These are phyloP conservation scores for Geotrichum aggregatum DNA, from an alignment of 1,139 yeast genomes.

Conservation along the genomic window DNA sequence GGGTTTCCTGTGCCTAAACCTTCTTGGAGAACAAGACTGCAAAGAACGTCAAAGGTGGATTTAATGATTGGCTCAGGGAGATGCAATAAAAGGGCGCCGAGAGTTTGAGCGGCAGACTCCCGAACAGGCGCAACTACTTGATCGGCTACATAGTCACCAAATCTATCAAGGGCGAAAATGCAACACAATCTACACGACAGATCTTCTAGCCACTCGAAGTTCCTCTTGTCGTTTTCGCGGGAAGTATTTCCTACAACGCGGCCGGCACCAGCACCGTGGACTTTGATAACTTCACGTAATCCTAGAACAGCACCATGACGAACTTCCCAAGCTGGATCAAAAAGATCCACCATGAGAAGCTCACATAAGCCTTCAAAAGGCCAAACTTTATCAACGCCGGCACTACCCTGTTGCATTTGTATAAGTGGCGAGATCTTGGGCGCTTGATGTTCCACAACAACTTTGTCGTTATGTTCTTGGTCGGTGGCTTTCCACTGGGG, in stretches of 20 bases:
- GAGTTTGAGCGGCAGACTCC: constrained; percentile 91
- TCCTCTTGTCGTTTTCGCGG: constrained; percentile 61
- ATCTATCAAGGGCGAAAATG: constrained; percentile 85
- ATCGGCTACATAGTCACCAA: constrained; percentile 96
- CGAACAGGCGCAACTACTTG: constrained; percentile 98
- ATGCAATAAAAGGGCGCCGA: constrained; percentile 82
- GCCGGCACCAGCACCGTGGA: constrained; percentile 86
- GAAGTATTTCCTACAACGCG: constrained; percentile 61
- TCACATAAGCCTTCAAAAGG: constrained; percentile 97
- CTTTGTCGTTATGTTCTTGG: constrained; percentile 73
- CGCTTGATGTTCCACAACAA: constrained; percentile 76
- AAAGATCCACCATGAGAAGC: constrained; percentile 69
- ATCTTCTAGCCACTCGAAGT: constrained; percentile 75
- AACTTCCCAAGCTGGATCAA: constrained; percentile 87
- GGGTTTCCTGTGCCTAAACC: constrained; percentile 44
- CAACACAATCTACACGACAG: constrained; percentile 81
- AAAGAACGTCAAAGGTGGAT: constrained; percentile 62
- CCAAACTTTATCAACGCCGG: constrained; percentile 74
- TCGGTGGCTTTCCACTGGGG: constrained; percentile 54
- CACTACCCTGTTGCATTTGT: constrained; percentile 72
- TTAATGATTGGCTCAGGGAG: constrained; percentile 52
- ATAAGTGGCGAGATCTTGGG: constrained; percentile 66
- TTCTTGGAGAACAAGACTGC: constrained; percentile 64
- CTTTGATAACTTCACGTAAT: constrained; percentile 75
- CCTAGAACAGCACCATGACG: constrained; percentile 97